Conservation (phyloP, 2,329 filamentous ascomycete species). For the Thyridium curvatum region DNA sequence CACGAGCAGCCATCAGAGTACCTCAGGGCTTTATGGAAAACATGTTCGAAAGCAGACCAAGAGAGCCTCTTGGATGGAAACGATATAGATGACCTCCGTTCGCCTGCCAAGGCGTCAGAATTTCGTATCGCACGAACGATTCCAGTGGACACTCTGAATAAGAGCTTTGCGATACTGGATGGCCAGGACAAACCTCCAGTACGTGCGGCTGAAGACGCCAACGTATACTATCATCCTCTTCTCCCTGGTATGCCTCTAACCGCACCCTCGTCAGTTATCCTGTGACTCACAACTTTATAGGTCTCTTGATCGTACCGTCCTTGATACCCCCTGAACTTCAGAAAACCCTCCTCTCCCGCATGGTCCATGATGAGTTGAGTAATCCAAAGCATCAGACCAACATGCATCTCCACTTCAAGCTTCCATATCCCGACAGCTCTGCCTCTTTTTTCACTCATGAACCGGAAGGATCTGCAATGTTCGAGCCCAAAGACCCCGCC, state of each 20-base stretch:
- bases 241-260: constrained; percentile 55
- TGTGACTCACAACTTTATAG: constrained; percentile 34
- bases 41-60: constrained; percentile 56
- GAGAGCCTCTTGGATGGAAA: constrained; percentile 43
- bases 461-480: constrained; percentile 37
- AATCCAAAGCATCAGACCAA: constrained; percentile 76
- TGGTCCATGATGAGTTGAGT: constrained; percentile 62
- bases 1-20: constrained; percentile 69
- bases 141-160: too few relatives aligned
- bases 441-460: constrained; percentile 2
- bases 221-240: constrained; percentile 57
- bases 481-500: constrained; percentile 61
- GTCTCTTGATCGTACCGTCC: constrained; percentile 70
- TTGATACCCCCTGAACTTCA: constrained; percentile 68
- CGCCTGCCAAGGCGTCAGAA: constrained; percentile 26
- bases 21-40: constrained; percentile 69
- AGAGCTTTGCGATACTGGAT: too few relatives aligned
- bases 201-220: constrained; percentile 26
- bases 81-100: constrained; percentile 48
- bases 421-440: constrained; percentile 19
- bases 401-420: constrained; percentile 38
- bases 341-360: constrained; percentile 58
- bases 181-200: too few relatives aligned
- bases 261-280: neutral
- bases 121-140: too few relatives aligned